Percentiles rank a stretch among this genome's conserved stretches.
Conservation (phyloP, 2,329 filamentous ascomycete genomes). For the Emericellopsis atlantica region DNA sequence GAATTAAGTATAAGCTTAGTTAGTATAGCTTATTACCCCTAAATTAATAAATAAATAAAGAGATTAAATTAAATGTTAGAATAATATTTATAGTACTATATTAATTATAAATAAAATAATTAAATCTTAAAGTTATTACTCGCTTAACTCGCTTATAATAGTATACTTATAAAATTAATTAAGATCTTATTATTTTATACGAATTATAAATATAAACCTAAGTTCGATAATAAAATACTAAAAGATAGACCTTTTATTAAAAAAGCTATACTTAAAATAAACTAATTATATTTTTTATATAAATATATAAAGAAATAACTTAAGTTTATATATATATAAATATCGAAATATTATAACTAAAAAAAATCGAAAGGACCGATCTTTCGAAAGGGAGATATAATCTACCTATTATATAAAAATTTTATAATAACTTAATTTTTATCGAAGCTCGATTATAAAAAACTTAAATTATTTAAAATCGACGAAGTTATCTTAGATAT, state of each 20-base stretch:
- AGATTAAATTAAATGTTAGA: not conserved
- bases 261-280: conserved; percentile 2
- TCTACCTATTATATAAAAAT: conserved; percentile 7
- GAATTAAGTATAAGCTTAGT: conserved; percentile 3
- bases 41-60: not conserved
- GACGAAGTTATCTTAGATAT: conserved; percentile 6
- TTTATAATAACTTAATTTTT: conserved; percentile 5
- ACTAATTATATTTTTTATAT: conserved; percentile 4
- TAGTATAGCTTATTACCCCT: conserved; percentile 1
- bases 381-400: conserved; percentile 6
- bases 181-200: conserved; percentile 2
- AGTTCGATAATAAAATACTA: not conserved
- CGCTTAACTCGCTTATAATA: conserved; percentile 1
- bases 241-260: conserved; percentile 1
- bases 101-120: conserved; percentile 1
- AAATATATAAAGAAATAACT: conserved; percentile 4
- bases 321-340: conserved; percentile 3
- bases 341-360: conserved; percentile 6
- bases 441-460: conserved; percentile 9
- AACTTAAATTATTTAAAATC: conserved; percentile 7
- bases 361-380: conserved; percentile 6
- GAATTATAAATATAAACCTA: conserved; percentile 4
- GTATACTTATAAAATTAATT: conserved; percentile 1
- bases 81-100: conserved; percentile 1
- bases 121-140: not conserved